Conservation (phyloP, 2,329 filamentous ascomycete species). For the Tympanopsis confertula region DNA sequence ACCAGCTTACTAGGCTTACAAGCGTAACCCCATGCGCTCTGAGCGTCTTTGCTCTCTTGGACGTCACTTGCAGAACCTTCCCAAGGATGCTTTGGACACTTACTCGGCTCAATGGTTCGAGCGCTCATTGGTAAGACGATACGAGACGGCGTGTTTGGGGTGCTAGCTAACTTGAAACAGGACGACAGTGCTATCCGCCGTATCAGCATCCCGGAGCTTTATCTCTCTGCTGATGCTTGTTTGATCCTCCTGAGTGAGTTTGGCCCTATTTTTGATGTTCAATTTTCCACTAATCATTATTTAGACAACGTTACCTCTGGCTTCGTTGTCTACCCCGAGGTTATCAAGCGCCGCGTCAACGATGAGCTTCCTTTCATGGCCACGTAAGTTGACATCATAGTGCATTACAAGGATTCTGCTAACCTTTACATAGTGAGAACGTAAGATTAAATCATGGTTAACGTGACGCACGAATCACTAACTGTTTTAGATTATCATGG, state of each 20-base stretch:
- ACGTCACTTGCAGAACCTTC: constrained; percentile 10
- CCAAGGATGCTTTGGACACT: constrained; percentile 26
- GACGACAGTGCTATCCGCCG: constrained; percentile 49
- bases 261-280: background rate
- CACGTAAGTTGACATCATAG: constrained; percentile 23
- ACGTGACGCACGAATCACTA: background rate
- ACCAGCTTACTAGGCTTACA: constrained; percentile 35
- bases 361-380: constrained; percentile 62
- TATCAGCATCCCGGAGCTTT: constrained; percentile 16
- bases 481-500: constrained; percentile 42
- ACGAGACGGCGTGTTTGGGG: background rate
- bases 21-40: constrained; percentile 39
- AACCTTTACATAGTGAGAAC: constrained; percentile 1
- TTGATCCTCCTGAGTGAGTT: constrained; percentile 8
- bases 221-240: background rate
- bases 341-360: constrained; percentile 44
- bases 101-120: constrained; percentile 58
- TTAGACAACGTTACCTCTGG: constrained; percentile 36
- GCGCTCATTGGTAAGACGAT: constrained; percentile 31
- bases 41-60: constrained; percentile 13
- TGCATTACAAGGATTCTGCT: background rate
- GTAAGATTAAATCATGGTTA: background rate
- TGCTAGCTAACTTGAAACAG: constrained; percentile 1
- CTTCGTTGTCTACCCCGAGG: constrained; percentile 47
- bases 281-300: background rate